Base-by-base conservation (phyloP, 2,329 filamentous ascomycete genomes). In the Colletotrichum spinosum region DNA sequence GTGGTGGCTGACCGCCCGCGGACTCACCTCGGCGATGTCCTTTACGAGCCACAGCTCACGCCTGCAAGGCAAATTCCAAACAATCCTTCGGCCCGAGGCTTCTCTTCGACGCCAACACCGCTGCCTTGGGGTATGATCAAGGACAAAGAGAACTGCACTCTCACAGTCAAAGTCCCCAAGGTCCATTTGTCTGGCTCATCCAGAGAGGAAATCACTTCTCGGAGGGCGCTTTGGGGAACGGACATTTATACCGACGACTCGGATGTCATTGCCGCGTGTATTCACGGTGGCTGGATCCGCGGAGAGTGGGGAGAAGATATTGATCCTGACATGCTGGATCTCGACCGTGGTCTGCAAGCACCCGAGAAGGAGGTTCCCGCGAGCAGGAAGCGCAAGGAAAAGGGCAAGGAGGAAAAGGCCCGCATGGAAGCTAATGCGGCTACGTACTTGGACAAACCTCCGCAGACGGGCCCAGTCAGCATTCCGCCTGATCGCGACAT, bases 221-320 rank as follows among this genome's bases (percentile, higher is more conserved):
- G 93, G 39, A 87, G 91, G 17, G 92, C 92, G 8, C 77, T 99
- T 0, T 99, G 95, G 94, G 96, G 96, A 1, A 96, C 93, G 0
- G 94, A 97, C 42, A 86, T 99, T 7, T 98, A 98, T 75, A 97
- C 94, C 0, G 96, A 99, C 71, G 96, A 99, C 77, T 97, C 94
- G 0, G 96, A 99, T 74, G 89, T 96, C 1, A 86, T 99, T 33
- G 95, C 94, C 0, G 94, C 95, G 2, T 95, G 94, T 65, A 95
- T 99, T 50, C 96, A 99, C 76, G 90, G 90, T 2, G 96, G 96
- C 4, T 98, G 94, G 89, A 91, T 99, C 70, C 89, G 90, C 46
- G 95, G 95, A 39, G 93, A 94, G 71, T 97, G 94, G 91, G 83
- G 88, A 5, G 89, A 94, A 7, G 91, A 93, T 41, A 86, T 96